Evolutionary conservation across 257 asterid genomes (phyloP), one percentile per base, ranked within the genome.

Genomic region (Knoxia roxburghii): DNA sequence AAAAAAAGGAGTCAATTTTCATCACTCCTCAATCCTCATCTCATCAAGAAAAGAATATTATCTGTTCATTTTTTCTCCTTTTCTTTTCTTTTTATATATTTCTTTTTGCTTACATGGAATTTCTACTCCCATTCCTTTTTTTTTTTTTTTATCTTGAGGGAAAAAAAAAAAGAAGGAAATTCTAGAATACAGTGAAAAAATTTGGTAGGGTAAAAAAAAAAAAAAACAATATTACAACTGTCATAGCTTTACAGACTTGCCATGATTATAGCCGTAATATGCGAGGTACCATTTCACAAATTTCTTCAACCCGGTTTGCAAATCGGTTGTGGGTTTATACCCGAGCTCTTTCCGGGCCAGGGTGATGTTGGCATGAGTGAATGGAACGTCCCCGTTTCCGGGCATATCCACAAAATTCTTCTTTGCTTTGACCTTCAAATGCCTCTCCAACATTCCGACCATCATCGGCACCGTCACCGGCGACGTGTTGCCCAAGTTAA

Each of bases 331-430:
- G 46, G 96, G 96, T 46, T 76, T 87, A 68, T 89, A 89, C 76
- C 90, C 96, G 51, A 89, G 78, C 62, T 83, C 95, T 21, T 64
- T 79, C 14, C 78, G 79, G 77, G 95, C 96, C 74, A 64, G 78
- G 63, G 87, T 89, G 12, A 85, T 89, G 68, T 89, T 89, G 39
- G 96, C 95, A 41, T 89, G 93, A 0, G 96, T 89, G 55, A 71
- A 87, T 26, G 95, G 96, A 65, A 89, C 95, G 79, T 89, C 96
- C 20, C 96, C 96, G 85, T 89, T 89, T 74, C 92, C 96, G 4
- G 92, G 92, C 96, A 89, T 87, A 0, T 79, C 90, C 8, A 87
- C 64, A 4, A 77, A 68, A 6, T 78, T 80, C 80, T 89, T 89
- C 80, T 76, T 87, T 0, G 95, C 96, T 77, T 83, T 87, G 0